These are phyloP conservation scores for Halophytophthora polymorphica DNA, from an alignment of 352 stramenopile genomes.

Conservation along the genomic window DNA sequence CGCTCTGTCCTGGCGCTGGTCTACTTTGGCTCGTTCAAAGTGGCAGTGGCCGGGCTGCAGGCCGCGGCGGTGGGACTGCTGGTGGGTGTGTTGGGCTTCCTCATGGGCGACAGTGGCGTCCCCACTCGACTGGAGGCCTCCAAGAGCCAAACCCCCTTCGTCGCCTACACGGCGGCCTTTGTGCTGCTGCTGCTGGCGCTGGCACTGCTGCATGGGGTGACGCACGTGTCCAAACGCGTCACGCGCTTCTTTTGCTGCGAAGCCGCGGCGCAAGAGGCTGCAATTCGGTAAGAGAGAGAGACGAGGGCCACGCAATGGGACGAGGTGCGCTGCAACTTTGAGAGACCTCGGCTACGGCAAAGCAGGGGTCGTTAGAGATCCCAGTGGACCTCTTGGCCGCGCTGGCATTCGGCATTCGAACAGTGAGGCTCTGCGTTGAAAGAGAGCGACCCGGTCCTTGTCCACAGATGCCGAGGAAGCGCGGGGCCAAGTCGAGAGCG, in stretches of 20 bases:
- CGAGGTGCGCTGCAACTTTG: background rate
- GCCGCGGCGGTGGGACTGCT: constrained; percentile 29
- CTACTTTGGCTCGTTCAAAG: constrained; percentile 53
- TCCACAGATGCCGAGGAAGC: constrained; percentile 1
- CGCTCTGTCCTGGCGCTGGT: constrained; percentile 35
- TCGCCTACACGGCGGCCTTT: constrained; percentile 29
- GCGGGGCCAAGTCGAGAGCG: constrained; percentile 2
- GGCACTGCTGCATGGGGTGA: constrained; percentile 37
- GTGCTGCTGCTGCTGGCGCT: constrained; percentile 28
- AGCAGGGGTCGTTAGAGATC: background rate
- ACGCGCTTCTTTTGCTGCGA: constrained; percentile 63
- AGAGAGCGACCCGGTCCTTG: constrained; percentile 10
- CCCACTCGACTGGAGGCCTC: constrained; percentile 19
- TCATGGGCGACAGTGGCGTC: constrained; percentile 28
- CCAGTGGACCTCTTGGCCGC: background rate
- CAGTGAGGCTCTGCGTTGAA: constrained; percentile 5
- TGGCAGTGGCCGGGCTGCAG: constrained; percentile 32
- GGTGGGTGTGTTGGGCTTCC: constrained; percentile 24
- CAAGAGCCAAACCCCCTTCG: constrained; percentile 21
- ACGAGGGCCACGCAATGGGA: constrained; percentile 1
- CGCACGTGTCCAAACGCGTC: constrained; percentile 35
- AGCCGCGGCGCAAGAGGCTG: constrained; percentile 3
- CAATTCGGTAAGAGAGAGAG: constrained; percentile 2
- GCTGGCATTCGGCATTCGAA: constrained; percentile 3
- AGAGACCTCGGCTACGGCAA: background rate